A percentile compares a stretch with the other conserved stretches of the same genome.
Evolutionary conservation across 805 yeast genomes (phyloP).

Genomic region (Lipomyces anomalus): DNA sequence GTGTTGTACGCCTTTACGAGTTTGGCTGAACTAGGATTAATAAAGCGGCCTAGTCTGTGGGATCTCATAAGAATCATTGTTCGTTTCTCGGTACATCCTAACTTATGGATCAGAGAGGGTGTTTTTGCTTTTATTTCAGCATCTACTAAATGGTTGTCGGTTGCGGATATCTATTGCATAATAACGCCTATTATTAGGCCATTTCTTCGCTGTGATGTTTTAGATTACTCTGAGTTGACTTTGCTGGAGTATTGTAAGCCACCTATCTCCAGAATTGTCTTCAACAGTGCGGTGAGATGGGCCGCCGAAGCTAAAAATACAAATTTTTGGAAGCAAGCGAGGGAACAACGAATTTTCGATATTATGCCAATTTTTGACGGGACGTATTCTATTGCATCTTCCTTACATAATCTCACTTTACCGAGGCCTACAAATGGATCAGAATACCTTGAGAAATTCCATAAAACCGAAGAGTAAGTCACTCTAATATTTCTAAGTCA

Average conservation of each 20-base stretch:
- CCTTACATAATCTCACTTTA: constrained; percentile 14
- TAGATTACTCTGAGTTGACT: constrained; percentile 59
- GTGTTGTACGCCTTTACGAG: constrained; percentile 58
- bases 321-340: constrained; percentile 64
- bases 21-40: constrained; percentile 51
- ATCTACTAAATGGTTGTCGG: constrained; percentile 54
- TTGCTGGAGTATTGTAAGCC: constrained; percentile 61
- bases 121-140: constrained; percentile 56
- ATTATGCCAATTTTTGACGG: constrained; percentile 20
- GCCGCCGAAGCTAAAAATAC: constrained; percentile 58
- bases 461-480: constrained; percentile 17
- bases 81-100: constrained; percentile 74
- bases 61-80: constrained; percentile 48
- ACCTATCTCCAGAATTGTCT: constrained; percentile 62
- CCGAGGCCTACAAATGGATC: constrained; percentile 5
- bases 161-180: constrained; percentile 79
- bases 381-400: constrained; percentile 18
- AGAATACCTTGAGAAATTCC: constrained; percentile 8
- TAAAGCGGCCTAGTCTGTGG: constrained; percentile 48
- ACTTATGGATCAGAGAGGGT: constrained; percentile 70
- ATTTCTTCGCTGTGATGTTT: constrained; percentile 69
- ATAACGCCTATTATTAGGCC: constrained; percentile 75
- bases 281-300: constrained; percentile 64
- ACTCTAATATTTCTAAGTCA: too few species aligned
- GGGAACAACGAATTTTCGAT: constrained; percentile 22